phyloP scores from a whole-genome alignment of 352 stramenopile species.

The Phytopythium cucurbitacearum region DNA sequence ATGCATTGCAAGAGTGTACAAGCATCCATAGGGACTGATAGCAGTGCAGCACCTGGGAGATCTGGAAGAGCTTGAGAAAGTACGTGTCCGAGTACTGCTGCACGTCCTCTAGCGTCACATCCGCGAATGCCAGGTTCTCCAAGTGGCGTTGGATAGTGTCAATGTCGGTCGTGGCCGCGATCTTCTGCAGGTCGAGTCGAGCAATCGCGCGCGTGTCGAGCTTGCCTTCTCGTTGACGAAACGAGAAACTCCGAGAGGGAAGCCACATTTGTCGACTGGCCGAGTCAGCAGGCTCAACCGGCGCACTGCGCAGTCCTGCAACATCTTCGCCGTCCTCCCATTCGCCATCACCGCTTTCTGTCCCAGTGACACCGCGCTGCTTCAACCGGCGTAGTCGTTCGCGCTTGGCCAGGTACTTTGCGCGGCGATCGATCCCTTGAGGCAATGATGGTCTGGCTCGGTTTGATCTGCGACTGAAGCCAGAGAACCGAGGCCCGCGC shows the following conservation, averaged over 20 bases:
- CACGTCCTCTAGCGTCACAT: constrained; percentile 79
- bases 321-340: too few species aligned
- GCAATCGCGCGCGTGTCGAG: constrained; percentile 70
- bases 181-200: constrained; percentile 61
- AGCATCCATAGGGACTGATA: background rate
- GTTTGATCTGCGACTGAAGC: background rate
- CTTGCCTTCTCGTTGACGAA: constrained; percentile 69
- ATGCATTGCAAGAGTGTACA: background rate
- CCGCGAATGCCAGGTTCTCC: constrained; percentile 78
- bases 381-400: constrained; percentile 6
- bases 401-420: constrained; percentile 18
- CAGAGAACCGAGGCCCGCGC: background rate
- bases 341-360: constrained; percentile 8
- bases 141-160: constrained; percentile 70
- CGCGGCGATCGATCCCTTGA: constrained; percentile 13
- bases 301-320: background rate
- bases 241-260: constrained; percentile 65
- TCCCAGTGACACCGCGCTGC: constrained; percentile 2
- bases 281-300: background rate
- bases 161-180: constrained; percentile 73
- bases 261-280: constrained; percentile 50
- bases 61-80: constrained; percentile 86
- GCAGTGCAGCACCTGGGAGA: constrained; percentile 46
- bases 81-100: constrained; percentile 83
- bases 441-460: background rate